Base-by-base conservation (phyloP, 1,284 basidiomycete genomes). In the Veloboletus limbatus region DNA sequence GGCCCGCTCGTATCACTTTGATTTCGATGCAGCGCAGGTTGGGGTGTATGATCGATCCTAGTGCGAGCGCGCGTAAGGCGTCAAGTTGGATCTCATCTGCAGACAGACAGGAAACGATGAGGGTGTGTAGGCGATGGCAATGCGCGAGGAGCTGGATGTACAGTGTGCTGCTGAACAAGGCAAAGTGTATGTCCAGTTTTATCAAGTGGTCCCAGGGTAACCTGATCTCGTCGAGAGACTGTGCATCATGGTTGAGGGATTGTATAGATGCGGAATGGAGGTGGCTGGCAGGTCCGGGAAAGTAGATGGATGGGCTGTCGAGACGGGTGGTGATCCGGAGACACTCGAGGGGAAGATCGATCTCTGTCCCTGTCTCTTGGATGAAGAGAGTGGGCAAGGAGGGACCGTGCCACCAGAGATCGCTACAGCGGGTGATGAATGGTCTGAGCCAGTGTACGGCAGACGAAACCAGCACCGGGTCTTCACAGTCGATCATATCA, bases 321-420 rank as follows among this genome's bases (percentile, higher is more conserved):
- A 49, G 48, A 10, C 55, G 43, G 8, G 58, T 52, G 4, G 62
- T 63, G 28, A 67, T 38, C 1, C 45, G 52, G 11, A 66, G 51
- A 16, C 34, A 53, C 25, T 52, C 37, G 9, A 65, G 47, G 37
- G 40, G 36, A 6, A 51, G 44, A 37, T 35, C 43, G 3, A 17
- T 26, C 7, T 49, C 32, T 1, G 31, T 6, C 21, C 40, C 45
- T 8, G 20, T 8, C 0, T 43, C 48, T 10, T 53, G 18, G 24
- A 43, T 28, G 21, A 66, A 58, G 6, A 65, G 36, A 2, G 45
- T 31, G 20, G 53, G 54, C 6, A 66, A 14, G 20, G 49, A 57
- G 11, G 62, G 57, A 1, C 66, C 66, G n/a, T 68, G 54, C 64
- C 64, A 67, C 64, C 66, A 64, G 17, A 64, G 47, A 35, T 68